Percentiles rank a stretch among this genome's conserved stretches.
Conservation (phyloP, 495 filamentous ascomycete species). For the Parathielavia hyrcaniae region DNA sequence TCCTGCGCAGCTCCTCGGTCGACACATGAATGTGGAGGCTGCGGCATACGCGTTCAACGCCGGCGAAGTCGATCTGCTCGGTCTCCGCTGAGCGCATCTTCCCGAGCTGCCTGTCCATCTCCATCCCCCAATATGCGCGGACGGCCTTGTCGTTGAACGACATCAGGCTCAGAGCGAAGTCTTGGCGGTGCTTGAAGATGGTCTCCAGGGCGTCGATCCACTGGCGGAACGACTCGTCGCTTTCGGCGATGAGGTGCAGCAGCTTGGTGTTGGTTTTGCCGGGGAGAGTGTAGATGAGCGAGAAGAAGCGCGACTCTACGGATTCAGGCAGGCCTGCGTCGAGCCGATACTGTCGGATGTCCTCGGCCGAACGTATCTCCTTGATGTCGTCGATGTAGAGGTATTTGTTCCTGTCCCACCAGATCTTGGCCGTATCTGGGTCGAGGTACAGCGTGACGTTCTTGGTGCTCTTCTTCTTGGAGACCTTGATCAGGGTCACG, state of each 20-base stretch:
- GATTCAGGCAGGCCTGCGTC: slow-evolving; percentile 64
- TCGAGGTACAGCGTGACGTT: slow-evolving; percentile 71
- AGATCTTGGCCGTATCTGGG: slow-evolving; percentile 72
- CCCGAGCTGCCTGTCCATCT: slow-evolving; percentile 66
- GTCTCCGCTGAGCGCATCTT: slow-evolving; percentile 51
- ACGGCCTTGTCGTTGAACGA: slow-evolving; percentile 74
- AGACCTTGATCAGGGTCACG: slow-evolving; percentile 70
- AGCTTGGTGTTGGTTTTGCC: slow-evolving; percentile 69
- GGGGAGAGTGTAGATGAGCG: slow-evolving; percentile 72
- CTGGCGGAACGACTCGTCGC: slow-evolving; percentile 57
- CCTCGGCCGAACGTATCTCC: slow-evolving; percentile 77
- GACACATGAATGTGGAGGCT: slow-evolving; percentile 85
- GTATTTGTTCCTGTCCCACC: slow-evolving; percentile 76
- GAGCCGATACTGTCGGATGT: slow-evolving; percentile 82
- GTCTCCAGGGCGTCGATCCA: slow-evolving; percentile 79
- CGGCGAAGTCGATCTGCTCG: slow-evolving; percentile 65
- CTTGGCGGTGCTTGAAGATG: slow-evolving; percentile 73
- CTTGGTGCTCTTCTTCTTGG: slow-evolving; percentile 68
- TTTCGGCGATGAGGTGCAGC: slow-evolving; percentile 71
- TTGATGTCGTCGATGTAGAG: slow-evolving; percentile 94
- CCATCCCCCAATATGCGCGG: slow-evolving; percentile 74
- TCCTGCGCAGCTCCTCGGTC: slow-evolving; percentile 61
- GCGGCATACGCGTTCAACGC: slow-evolving; percentile 75
- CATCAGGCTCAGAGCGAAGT: slow-evolving; percentile 80
- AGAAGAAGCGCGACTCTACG: slow-evolving; percentile 69